Percentiles rank a stretch among this genome's conserved stretches.
Evolutionary conservation across 129 eudicot species (phyloP).

Genomic region (Calendula officinalis): DNA sequence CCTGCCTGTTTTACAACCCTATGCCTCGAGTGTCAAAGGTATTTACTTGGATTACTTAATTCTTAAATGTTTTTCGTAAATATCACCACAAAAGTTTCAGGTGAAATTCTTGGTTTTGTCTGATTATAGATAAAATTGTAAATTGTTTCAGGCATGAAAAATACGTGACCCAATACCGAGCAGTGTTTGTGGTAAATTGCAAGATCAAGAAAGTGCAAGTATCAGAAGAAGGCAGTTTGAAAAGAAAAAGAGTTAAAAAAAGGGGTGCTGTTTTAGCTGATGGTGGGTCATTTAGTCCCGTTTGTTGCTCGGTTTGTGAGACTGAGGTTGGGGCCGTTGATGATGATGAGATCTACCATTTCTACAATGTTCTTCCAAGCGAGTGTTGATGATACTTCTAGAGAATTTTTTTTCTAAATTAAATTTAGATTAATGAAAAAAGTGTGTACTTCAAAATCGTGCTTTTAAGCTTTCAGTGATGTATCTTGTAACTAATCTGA

Average conservation of each 20-base stretch:
- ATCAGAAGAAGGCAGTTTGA: conserved; percentile 49
- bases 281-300: conserved; percentile 44
- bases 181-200: conserved; percentile 84
- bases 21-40: conserved; percentile 93
- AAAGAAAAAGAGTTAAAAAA: conserved; percentile 55
- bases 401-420: not conserved
- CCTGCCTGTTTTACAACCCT: conserved; percentile 97
- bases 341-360: conserved; percentile 89
- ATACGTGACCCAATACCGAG: conserved; percentile 89
- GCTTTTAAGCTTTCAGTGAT: no score
- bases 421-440: not conserved
- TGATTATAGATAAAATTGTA: not conserved
- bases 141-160: conserved; percentile 68
- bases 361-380: conserved; percentile 79
- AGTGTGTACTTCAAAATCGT: no score
- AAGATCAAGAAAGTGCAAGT: conserved; percentile 49
- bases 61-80: conserved; percentile 3
- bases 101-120: no score
- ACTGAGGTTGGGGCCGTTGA: conserved; percentile 86
- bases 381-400: conserved; percentile 48
- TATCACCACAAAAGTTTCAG: not conserved
- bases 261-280: conserved; percentile 16
- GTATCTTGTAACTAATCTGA: no score
- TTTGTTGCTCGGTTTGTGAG: conserved; percentile 76
- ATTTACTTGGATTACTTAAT: conserved; percentile 17